Evolutionary conservation across 257 asterid species (phyloP).

Genomic region (Nicotiana tomentosiformis): DNA sequence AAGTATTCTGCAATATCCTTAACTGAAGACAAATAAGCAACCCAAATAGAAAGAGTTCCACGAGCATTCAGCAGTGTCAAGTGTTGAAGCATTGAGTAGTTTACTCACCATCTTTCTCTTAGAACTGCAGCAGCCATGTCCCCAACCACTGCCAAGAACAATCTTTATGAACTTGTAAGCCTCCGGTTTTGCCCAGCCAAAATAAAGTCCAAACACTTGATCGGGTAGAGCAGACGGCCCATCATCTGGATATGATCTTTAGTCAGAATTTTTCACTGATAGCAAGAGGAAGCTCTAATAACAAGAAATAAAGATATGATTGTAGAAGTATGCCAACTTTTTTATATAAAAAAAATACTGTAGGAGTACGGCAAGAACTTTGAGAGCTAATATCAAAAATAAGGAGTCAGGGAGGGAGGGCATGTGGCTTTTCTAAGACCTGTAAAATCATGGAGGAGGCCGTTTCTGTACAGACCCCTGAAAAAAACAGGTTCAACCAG

Average conservation of each 20-base stretch:
- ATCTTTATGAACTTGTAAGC: conserved; percentile 40
- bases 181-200: conserved; percentile 74
- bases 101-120: conserved; percentile 57
- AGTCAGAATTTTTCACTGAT: conserved; percentile 3
- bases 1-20: neutral
- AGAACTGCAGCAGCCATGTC: conserved; percentile 25
- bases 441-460: conserved; percentile 45
- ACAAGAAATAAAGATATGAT: neutral
- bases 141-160: conserved; percentile 61
- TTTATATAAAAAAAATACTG: no score
- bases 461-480: conserved; percentile 38
- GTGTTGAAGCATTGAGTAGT: neutral
- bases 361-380: neutral
- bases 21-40: neutral
- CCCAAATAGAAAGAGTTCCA: neutral
- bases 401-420: neutral
- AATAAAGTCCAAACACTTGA: conserved; percentile 68
- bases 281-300: neutral
- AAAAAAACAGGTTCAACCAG: conserved; percentile 58
- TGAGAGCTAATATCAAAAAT: neutral
- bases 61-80: neutral
- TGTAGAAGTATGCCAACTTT: neutral
- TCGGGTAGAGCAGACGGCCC: conserved; percentile 40
- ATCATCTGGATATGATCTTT: conserved; percentile 35
- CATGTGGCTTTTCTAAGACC: conserved; percentile 29